A percentile compares a stretch with the other conserved stretches of the same genome.
phyloP scores from a whole-genome alignment of 768 basidiomycete genomes.

The Hebeloma cylindrosporum region DNA sequence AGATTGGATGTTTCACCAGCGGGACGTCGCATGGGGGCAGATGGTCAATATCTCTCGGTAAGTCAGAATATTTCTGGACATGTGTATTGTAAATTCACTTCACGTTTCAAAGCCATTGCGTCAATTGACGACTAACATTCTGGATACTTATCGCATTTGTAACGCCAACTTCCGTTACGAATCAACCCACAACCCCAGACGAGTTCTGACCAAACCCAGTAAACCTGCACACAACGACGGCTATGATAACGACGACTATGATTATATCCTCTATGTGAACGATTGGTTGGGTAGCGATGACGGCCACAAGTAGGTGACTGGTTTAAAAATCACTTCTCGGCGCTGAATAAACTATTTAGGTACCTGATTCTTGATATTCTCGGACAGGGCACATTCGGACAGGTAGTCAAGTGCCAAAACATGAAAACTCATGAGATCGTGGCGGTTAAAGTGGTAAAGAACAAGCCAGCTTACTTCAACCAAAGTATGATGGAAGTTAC shows the following conservation, averaged over 20 bases:
- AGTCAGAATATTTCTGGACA: conserved; percentile 30
- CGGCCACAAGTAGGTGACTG: conserved; percentile 79
- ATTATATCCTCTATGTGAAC: conserved; percentile 99
- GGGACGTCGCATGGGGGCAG: conserved; percentile 76
- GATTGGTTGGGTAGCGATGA: conserved; percentile 95
- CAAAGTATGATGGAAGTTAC: conserved; percentile 99
- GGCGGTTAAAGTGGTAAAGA: conserved; percentile 99
- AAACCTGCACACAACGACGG: conserved; percentile 96
- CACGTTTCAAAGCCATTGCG: conserved; percentile 47
- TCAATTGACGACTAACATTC: conserved; percentile 79
- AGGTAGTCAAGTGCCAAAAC: conserved; percentile 99
- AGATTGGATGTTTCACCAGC: conserved; percentile 59
- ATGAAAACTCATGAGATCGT: conserved; percentile 99
- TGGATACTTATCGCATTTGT: conserved; percentile 92
- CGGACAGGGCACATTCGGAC: conserved; percentile 98
- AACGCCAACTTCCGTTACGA: conserved; percentile 96
- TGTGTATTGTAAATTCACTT: conserved; percentile 12
- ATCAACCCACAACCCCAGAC: conserved; percentile 88
- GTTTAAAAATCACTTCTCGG: neutral
- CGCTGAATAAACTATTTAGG: conserved; percentile 37
- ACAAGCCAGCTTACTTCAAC: conserved; percentile 99
- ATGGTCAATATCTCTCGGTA: conserved; percentile 80
- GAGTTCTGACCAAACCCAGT: conserved; percentile 97
- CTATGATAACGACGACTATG: conserved; percentile 98
- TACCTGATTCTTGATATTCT: conserved; percentile 98